phyloP scores from a whole-genome alignment of 768 basidiomycete species.

The Auriculariales sp. region DNA sequence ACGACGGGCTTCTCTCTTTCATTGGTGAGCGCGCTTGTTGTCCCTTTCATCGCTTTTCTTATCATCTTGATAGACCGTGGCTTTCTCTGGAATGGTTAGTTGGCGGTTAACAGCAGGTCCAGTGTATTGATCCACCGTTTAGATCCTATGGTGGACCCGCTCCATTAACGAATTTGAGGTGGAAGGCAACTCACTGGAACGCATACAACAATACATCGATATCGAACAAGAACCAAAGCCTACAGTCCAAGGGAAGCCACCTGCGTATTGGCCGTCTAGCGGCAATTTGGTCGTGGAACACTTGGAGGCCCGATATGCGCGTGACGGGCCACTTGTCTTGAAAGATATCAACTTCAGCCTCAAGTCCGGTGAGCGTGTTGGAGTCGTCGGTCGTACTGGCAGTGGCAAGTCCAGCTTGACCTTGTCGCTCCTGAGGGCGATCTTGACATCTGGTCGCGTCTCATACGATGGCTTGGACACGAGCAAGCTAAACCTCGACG shows the following conservation, averaged over 20 bases:
- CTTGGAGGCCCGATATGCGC: slow-evolving; percentile 18
- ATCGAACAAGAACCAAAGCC: slow-evolving; percentile 21
- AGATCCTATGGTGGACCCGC: slow-evolving; percentile 23
- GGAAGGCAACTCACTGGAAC: slow-evolving; percentile 13
- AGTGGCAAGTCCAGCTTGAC: slow-evolving; percentile 14
- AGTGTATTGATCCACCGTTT: not conserved
- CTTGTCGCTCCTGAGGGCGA: slow-evolving; percentile 23
- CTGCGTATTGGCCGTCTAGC: slow-evolving; percentile 26
- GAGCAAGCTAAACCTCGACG: slow-evolving; percentile 33
- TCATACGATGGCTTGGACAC: slow-evolving; percentile 39
- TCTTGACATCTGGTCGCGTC: slow-evolving; percentile 26
- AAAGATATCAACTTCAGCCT: slow-evolving; percentile 26
- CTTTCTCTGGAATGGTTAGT: not conserved
- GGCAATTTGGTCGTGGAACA: slow-evolving; percentile 21
- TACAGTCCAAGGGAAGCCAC: slow-evolving; percentile 16
- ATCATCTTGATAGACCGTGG: not conserved
- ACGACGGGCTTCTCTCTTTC: slow-evolving; percentile 4
- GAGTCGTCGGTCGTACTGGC: slow-evolving; percentile 20
- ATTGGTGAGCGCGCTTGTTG: slow-evolving; percentile 6
- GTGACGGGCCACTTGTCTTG: slow-evolving; percentile 22
- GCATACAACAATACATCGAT: slow-evolving; percentile 22
- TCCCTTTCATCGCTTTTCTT: not conserved
- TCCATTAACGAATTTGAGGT: slow-evolving; percentile 31
- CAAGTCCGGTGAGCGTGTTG: slow-evolving; percentile 23
- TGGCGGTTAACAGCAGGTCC: not conserved